phyloP scores from a whole-genome alignment of 2,329 filamentous ascomycete species.

The Balansia obtecta region DNA sequence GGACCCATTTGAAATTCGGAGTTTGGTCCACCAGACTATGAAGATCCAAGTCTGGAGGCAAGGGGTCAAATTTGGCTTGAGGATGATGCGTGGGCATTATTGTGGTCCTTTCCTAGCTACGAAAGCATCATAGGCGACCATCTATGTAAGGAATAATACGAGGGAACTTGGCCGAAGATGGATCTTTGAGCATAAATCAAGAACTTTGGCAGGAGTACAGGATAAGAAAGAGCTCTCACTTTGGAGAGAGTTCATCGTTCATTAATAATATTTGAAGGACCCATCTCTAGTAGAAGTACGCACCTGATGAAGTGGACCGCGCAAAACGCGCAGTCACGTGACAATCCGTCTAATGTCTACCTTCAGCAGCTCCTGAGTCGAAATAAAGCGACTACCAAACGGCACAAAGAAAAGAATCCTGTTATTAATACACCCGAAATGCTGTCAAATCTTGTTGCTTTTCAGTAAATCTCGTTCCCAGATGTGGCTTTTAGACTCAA shows the following conservation, averaged over 20 bases:
- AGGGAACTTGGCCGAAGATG: neutral
- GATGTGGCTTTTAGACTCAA: neutral
- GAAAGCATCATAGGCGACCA: neutral
- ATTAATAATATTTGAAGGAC: neutral
- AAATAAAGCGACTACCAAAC: neutral
- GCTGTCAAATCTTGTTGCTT: neutral
- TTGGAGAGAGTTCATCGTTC: neutral
- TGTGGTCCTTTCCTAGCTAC: constrained; percentile 4
- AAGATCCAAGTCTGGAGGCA: constrained; percentile 76
- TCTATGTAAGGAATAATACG: neutral
- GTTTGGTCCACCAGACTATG: constrained; percentile 61
- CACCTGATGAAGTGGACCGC: neutral
- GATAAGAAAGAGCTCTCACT: neutral
- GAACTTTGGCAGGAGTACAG: too few relatives aligned
- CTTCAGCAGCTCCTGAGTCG: neutral
- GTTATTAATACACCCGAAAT: neutral
- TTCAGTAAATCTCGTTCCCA: too few relatives aligned
- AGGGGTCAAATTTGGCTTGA: constrained; percentile 82
- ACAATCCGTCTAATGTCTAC: neutral
- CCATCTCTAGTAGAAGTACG: neutral
- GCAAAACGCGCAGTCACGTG: constrained; percentile 1
- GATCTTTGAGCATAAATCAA: neutral
- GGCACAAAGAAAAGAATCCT: neutral
- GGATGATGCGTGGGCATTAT: constrained; percentile 67
- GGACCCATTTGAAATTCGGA: constrained; percentile 77